Conservation (phyloP, 805 yeast genomes). For the Suhomyces pyralidae region DNA sequence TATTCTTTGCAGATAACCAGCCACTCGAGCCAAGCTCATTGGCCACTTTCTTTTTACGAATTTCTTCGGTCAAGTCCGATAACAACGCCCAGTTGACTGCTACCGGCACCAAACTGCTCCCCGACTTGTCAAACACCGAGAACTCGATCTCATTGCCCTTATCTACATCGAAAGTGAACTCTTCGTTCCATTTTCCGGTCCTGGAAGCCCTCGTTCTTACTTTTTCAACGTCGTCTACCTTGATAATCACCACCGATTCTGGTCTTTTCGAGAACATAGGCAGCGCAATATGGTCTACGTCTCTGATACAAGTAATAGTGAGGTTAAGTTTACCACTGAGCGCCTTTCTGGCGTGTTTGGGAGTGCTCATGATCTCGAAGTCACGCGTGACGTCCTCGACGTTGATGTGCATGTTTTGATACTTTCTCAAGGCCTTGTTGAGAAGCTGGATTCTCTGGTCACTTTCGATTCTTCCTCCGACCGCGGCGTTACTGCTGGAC, state of each 20-base stretch:
- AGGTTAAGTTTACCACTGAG: constrained; percentile 76
- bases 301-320: constrained; percentile 73
- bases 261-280: constrained; percentile 76
- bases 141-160: constrained; percentile 91
- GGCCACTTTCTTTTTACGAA: constrained; percentile 83
- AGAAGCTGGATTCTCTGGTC: constrained; percentile 81
- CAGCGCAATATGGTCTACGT: constrained; percentile 88
- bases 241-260: constrained; percentile 72
- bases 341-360: constrained; percentile 77
- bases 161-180: constrained; percentile 74
- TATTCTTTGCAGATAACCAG: constrained; percentile 81
- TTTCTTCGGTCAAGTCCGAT: constrained; percentile 90
- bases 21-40: constrained; percentile 69
- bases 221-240: constrained; percentile 83
- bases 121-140: constrained; percentile 77
- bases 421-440: constrained; percentile 78
- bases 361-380: constrained; percentile 62
- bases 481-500: constrained; percentile 80
- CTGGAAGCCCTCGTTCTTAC: constrained; percentile 74
- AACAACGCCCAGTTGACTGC: constrained; percentile 89
- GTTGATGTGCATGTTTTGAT: constrained; percentile 82
- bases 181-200: constrained; percentile 80
- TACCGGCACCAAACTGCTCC: constrained; percentile 71
- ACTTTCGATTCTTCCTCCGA: constrained; percentile 79
- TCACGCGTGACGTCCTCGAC: constrained; percentile 62